Evolutionary conservation across 2,329 filamentous ascomycete genomes (phyloP).

Genomic region (Dactylellina cionopaga): DNA sequence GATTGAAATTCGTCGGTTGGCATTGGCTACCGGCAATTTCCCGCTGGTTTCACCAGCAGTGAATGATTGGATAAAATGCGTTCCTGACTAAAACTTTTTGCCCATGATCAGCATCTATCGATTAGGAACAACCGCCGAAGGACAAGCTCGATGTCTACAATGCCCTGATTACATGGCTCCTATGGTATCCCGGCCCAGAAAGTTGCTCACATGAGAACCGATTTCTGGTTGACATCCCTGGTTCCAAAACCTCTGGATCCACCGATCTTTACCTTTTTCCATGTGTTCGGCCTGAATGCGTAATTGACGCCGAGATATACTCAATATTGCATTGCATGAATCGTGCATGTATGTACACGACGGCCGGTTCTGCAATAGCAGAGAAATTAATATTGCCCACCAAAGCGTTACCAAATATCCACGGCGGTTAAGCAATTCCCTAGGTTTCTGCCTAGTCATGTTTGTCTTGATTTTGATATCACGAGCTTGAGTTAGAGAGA

Average conservation of each 20-base stretch:
- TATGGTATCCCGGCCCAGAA: slow-evolving; percentile 6
- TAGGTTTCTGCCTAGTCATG: slow-evolving; percentile 9
- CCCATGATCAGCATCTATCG: slow-evolving; percentile 11
- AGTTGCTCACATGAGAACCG: slow-evolving; percentile 32
- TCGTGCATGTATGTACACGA: background rate
- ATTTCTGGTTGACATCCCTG: slow-evolving; percentile 18
- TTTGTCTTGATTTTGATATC: slow-evolving; percentile 28
- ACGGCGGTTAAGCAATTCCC: background rate
- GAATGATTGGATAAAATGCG: slow-evolving; percentile 22
- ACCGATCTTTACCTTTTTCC: slow-evolving; percentile 37
- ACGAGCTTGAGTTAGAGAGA: slow-evolving; percentile 7
- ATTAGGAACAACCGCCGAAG: slow-evolving; percentile 26
- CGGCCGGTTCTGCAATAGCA: no score
- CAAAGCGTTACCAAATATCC: background rate
- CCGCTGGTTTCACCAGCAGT: background rate
- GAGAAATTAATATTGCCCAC: no score
- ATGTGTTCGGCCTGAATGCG: slow-evolving; percentile 19
- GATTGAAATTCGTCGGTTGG: slow-evolving; percentile 2
- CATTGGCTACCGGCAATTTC: slow-evolving; percentile 21
- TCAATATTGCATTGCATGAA: no score
- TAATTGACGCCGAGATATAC: background rate
- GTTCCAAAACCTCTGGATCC: slow-evolving; percentile 8
- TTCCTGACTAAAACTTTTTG: slow-evolving; percentile 28
- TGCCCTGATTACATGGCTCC: slow-evolving; percentile 2
- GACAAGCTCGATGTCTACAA: background rate